Evolutionary conservation across 306 rosid genomes (phyloP).

Genomic region (Acmispon strigosus): DNA sequence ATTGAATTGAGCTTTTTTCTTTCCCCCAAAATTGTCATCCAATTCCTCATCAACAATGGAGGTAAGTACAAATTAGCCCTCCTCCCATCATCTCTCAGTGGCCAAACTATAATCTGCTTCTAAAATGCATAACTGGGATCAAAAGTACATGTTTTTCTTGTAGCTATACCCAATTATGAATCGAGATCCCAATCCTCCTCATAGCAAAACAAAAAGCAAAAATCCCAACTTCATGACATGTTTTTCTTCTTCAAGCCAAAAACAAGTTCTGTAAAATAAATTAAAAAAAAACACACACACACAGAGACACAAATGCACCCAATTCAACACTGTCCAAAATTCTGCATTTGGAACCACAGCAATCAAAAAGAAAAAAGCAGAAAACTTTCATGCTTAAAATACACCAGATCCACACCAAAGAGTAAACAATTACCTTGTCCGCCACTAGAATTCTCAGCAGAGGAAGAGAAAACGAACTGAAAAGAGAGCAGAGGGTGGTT

Average conservation of each 20-base stretch:
- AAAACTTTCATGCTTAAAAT: neutral
- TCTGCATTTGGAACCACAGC: neutral
- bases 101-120: neutral
- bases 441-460: conserved; percentile 1
- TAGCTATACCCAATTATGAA: neutral
- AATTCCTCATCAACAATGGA: neutral
- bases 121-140: neutral
- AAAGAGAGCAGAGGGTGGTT: neutral
- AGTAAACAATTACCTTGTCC: conserved; percentile 24
- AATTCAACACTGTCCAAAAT: conserved; percentile 5
- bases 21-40: neutral
- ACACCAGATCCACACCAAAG: conserved; percentile 3
- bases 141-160: too few species aligned
- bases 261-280: neutral
- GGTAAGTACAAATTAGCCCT: neutral
- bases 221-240: neutral
- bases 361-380: neutral
- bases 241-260: neutral
- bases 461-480: neutral
- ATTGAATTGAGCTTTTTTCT: neutral
- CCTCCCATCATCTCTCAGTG: neutral
- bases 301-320: neutral
- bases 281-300: neutral
- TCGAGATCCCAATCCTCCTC: neutral
- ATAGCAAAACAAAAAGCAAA: neutral